Percentiles rank a stretch among this genome's conserved stretches.
Conservation (phyloP, 176 grass and related monocot genomes). For the Pontederia crassipes region DNA sequence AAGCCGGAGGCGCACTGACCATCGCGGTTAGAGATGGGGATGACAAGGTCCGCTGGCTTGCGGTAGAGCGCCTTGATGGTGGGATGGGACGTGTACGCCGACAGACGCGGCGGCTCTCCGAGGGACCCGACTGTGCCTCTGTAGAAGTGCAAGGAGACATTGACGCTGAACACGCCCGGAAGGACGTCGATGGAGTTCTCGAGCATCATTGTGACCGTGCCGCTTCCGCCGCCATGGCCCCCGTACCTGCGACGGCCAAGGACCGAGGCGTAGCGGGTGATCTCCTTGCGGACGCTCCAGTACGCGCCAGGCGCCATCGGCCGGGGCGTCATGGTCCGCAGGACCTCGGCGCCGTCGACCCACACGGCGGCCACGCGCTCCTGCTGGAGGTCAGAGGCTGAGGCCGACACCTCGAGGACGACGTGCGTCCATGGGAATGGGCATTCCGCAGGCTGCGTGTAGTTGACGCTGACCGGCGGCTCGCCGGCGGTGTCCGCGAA, state of each 20-base stretch:
- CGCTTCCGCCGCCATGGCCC: background rate
- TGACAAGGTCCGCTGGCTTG: slow-evolving; percentile 10
- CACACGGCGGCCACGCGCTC: background rate
- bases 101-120: background rate
- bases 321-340: background rate
- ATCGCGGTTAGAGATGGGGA: slow-evolving; percentile 1
- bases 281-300: no score
- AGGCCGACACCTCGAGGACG: background rate
- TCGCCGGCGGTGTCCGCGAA: no score
- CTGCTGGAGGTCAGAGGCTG: slow-evolving; percentile 1
- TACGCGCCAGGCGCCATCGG: no score
- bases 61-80: slow-evolving; percentile 3
- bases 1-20: slow-evolving; percentile 3
- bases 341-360: background rate
- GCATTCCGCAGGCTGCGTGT: no score
- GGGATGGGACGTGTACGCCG: background rate
- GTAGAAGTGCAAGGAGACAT: slow-evolving; percentile 14
- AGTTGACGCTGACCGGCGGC: no score
- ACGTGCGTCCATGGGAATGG: no score
- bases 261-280: background rate
- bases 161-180: background rate
- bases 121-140: background rate
- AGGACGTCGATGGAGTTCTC: slow-evolving; percentile 3
- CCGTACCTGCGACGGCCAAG: background rate
- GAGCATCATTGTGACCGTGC: slow-evolving; percentile 8